phyloP scores from a whole-genome alignment of 202 grass and related monocot genomes.

The Bolboschoenoplectus hybrid region DNA sequence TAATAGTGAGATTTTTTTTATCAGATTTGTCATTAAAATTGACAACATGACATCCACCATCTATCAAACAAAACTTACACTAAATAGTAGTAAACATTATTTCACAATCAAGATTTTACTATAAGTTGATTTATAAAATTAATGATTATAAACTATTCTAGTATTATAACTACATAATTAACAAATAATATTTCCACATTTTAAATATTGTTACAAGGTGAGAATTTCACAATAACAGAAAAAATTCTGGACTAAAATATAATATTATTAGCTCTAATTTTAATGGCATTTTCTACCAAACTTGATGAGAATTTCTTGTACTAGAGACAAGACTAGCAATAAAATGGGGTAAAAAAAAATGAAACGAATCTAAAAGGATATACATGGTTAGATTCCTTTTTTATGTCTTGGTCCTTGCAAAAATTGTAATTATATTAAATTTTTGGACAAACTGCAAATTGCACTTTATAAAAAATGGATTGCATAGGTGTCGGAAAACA shows the following conservation, averaged over 20 bases:
- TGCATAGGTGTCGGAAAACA: no score
- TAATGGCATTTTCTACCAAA: constrained; percentile 4
- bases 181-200: no score
- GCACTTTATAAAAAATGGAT: background rate
- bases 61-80: background rate
- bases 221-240: background rate
- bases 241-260: background rate
- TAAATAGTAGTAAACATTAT: background rate
- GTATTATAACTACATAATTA: no score
- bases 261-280: background rate
- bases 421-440: background rate
- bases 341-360: background rate
- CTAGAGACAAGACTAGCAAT: background rate
- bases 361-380: background rate
- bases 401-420: background rate
- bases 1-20: background rate
- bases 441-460: background rate
- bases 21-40: background rate
- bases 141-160: no score
- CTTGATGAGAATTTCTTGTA: background rate
- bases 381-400: background rate
- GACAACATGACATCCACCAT: background rate
- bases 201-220: no score
- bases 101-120: background rate
- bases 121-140: background rate